A percentile compares a stretch with the other conserved stretches of the same genome.
Evolutionary conservation across 805 yeast species (phyloP).

Genomic region (Wickerhamomyces chaumierensis): DNA sequence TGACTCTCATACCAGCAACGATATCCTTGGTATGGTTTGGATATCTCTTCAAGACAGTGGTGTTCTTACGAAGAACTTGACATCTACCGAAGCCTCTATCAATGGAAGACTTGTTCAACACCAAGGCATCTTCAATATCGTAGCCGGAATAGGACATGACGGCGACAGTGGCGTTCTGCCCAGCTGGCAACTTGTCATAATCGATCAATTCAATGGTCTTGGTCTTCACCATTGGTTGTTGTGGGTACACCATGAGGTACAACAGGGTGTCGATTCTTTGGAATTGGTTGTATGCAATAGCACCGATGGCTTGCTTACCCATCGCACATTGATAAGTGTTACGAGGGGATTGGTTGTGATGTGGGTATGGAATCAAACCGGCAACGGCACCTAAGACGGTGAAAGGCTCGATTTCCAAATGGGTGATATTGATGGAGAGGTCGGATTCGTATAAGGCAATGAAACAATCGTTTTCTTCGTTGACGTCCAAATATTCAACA

Average conservation of each 20-base stretch:
- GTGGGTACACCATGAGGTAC: constrained; percentile 96
- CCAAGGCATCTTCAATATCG: constrained; percentile 98
- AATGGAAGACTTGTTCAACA: constrained; percentile 81
- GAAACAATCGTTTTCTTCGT: constrained; percentile 90
- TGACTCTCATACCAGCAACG: constrained; percentile 83
- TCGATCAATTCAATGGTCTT: constrained; percentile 92
- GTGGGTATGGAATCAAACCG: constrained; percentile 85
- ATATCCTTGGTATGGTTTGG: constrained; percentile 91
- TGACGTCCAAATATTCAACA: constrained; percentile 93
- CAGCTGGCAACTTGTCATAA: constrained; percentile 95
- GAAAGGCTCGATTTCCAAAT: constrained; percentile 91
- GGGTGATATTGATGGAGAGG: constrained; percentile 49
- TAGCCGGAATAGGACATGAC: constrained; percentile 99
- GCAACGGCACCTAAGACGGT: constrained; percentile 90
- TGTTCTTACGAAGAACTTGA: constrained; percentile 87
- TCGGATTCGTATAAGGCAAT: constrained; percentile 85
- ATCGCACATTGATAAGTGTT: constrained; percentile 90
- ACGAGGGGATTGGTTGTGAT: constrained; percentile 87
- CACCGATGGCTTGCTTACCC: constrained; percentile 99
- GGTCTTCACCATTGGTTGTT: constrained; percentile 98
- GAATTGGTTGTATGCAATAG: constrained; percentile 94
- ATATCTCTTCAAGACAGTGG: constrained; percentile 80
- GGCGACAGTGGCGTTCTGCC: constrained; percentile 97
- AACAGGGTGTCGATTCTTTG: constrained; percentile 88
- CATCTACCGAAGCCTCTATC: constrained; percentile 98